Conservation (phyloP, 768 basidiomycete species). For the Suillus occidentalis region DNA sequence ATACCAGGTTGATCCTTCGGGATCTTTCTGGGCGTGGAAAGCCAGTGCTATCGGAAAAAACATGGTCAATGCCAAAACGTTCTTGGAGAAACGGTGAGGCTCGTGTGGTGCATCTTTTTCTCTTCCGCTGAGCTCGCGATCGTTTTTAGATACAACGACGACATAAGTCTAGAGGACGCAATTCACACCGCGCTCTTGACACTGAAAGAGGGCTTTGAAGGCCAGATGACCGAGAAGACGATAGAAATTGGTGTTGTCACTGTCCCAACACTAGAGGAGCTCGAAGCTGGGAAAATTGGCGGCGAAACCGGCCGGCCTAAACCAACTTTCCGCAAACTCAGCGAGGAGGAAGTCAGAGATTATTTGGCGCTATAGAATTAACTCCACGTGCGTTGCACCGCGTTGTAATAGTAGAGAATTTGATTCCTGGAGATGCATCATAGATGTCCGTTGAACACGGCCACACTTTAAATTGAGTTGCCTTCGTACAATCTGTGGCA, state of each 20-base stretch:
- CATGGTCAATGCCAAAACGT: constrained; percentile 99
- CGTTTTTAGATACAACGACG: constrained; percentile 88
- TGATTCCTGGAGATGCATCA: constrained; percentile 3
- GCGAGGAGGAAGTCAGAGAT: constrained; percentile 96
- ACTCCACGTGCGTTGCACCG: constrained; percentile 29
- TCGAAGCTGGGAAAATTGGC: constrained; percentile 65
- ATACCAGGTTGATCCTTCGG: constrained; percentile 98
- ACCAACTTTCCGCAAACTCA: constrained; percentile 92
- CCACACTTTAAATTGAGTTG: neutral
- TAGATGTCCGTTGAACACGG: neutral
- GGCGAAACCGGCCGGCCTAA: constrained; percentile 68
- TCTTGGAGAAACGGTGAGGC: constrained; percentile 93
- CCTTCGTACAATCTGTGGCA: neutral
- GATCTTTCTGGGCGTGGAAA: constrained; percentile 99
- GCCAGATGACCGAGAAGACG: constrained; percentile 99
- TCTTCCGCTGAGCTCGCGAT: constrained; percentile 18
- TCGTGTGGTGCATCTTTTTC: constrained; percentile 21
- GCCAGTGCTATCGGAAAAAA: constrained; percentile 99
- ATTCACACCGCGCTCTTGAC: constrained; percentile 98
- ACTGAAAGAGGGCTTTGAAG: constrained; percentile 98
- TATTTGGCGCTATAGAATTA: constrained; percentile 77
- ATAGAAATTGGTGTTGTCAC: constrained; percentile 98
- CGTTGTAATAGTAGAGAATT: constrained; percentile 7
- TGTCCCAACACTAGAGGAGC: constrained; percentile 66
- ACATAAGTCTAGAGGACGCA: constrained; percentile 97